These are phyloP conservation scores for Crithidia thermophila DNA, from an alignment of 208 protist species.

Conservation along the genomic window DNA sequence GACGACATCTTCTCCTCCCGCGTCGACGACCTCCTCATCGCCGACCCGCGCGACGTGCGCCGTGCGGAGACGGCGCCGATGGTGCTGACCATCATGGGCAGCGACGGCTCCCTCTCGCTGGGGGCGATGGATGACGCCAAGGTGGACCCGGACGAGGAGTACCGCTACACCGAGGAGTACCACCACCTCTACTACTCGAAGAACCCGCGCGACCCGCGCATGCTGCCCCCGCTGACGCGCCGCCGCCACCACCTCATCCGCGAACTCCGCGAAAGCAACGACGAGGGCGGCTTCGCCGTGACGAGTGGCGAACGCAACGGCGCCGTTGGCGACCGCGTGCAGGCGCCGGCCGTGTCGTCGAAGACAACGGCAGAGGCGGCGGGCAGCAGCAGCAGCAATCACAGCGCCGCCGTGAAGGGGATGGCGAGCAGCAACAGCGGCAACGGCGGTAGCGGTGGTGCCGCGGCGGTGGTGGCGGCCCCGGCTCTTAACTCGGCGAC, in stretches of 20 bases:
- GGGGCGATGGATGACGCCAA: constrained; percentile 48
- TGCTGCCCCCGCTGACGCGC: constrained; percentile 70
- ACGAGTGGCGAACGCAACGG: constrained; percentile 25
- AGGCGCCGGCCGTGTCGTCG: neutral
- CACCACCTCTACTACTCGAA: constrained; percentile 80
- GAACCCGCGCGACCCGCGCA: constrained; percentile 79
- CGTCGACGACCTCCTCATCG: constrained; percentile 37
- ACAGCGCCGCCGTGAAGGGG: no score
- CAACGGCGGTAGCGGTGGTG: neutral
- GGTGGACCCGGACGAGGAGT: constrained; percentile 67
- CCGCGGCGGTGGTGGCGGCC: neutral
- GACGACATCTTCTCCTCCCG: constrained; percentile 43
- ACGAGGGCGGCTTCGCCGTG: constrained; percentile 6
- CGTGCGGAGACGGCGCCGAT: constrained; percentile 81
- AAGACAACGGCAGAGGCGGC: neutral
- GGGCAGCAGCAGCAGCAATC: neutral
- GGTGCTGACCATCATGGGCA: constrained; percentile 66
- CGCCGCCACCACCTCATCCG: constrained; percentile 29
- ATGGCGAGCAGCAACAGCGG: neutral
- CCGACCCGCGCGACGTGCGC: constrained; percentile 65
- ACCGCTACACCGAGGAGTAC: constrained; percentile 85
- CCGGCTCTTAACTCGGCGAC: no score
- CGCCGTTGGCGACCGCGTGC: constrained; percentile 19
- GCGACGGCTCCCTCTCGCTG: constrained; percentile 54
- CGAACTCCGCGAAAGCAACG: constrained; percentile 6